A percentile compares a stretch with the other conserved stretches of the same genome.
phyloP scores from a whole-genome alignment of 768 basidiomycete species.

The Roridomyces roridus region DNA sequence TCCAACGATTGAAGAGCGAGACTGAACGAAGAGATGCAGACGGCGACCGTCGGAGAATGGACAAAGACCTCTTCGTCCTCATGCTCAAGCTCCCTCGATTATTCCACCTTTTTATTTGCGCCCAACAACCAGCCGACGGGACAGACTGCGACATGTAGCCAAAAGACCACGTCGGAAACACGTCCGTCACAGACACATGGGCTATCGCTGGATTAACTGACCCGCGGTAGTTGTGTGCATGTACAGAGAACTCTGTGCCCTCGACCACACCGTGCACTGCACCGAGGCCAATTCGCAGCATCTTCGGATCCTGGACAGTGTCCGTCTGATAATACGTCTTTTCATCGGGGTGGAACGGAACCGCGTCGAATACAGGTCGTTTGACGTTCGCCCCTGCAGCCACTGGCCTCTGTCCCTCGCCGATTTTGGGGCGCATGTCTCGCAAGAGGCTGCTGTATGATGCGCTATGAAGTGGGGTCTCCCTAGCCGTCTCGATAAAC shows the following conservation, averaged over 20 bases:
- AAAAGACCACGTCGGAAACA: constrained; percentile 64
- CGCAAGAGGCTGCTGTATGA: constrained; percentile 56
- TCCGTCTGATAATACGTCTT: constrained; percentile 52
- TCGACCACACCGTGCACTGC: constrained; percentile 67
- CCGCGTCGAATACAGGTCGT: constrained; percentile 58
- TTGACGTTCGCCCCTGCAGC: constrained; percentile 56
- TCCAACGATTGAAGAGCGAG: constrained; percentile 9
- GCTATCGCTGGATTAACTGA: constrained; percentile 63
- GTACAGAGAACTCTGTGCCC: constrained; percentile 66
- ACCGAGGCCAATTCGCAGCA: constrained; percentile 60
- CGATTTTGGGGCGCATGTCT: constrained; percentile 44
- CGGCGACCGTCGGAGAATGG: not conserved
- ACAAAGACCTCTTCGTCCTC: constrained; percentile 10
- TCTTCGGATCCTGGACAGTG: constrained; percentile 39
- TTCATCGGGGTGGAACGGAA: constrained; percentile 61
- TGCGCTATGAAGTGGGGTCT: constrained; percentile 57
- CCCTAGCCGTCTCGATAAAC: constrained; percentile 54
- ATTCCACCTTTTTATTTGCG: constrained; percentile 56
- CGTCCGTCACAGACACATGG: constrained; percentile 55
- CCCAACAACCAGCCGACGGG: constrained; percentile 55
- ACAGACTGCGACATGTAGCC: constrained; percentile 45
- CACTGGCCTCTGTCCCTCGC: constrained; percentile 52
- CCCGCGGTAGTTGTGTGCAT: constrained; percentile 64
- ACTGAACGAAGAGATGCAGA: constrained; percentile 7
- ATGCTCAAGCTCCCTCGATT: constrained; percentile 55